Evolutionary conservation across 495 filamentous ascomycete species (phyloP), one percentile per base, ranked within the genome.

Genomic region (Tuber indicum): DNA sequence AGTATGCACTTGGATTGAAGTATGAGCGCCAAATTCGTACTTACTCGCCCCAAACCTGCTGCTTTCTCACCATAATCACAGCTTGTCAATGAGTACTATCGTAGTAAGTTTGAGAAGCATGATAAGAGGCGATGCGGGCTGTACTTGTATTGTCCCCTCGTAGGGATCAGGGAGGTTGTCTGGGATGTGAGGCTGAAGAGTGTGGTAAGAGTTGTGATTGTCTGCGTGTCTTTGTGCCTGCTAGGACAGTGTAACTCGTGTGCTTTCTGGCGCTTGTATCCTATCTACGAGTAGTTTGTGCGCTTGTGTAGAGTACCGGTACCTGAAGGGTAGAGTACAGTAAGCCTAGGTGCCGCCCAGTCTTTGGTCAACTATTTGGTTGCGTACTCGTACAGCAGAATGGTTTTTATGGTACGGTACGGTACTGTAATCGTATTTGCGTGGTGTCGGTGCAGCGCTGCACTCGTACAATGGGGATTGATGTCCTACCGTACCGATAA

Each of bases 151-250:
- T 26, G 23, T 58, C 52, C 52, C 45, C 52, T 58, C 12, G 10
- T 32, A 62, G 16, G 52, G 52, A 32, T 32, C 5, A 32, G 4
- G n/a, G 0, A 16, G n/a, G 52, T 32, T 62, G 10, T 32, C 52
- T 62, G n/a, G 52, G 14, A 62, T 62, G 52, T 62, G 52, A 62
- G 52, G 52, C 52, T 62, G 52, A 62, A 62, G 52, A 58, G 52
- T 62, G 52, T 62, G n/a, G 52, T 62, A 23, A 62, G 52, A 62
- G 52, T 32, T 16, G n/a, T 62, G 52, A 32, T 62, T 62, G n/a
- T 3, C 12, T 26, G 23, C 52, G n/a, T 32, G n/a, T 32, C 52
- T 32, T 62, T 62, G 52, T 62, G n/a, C 52, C n/a, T 32, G 2
- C n/a, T n/a, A 2, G n/a, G 7, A 32, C 14, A 62, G 52, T 62